A percentile compares a stretch with the other conserved stretches of the same genome.
These are phyloP conservation scores for Phytopythium chamaehyphon DNA, from an alignment of 352 stramenopile genomes.

Conservation along the genomic window DNA sequence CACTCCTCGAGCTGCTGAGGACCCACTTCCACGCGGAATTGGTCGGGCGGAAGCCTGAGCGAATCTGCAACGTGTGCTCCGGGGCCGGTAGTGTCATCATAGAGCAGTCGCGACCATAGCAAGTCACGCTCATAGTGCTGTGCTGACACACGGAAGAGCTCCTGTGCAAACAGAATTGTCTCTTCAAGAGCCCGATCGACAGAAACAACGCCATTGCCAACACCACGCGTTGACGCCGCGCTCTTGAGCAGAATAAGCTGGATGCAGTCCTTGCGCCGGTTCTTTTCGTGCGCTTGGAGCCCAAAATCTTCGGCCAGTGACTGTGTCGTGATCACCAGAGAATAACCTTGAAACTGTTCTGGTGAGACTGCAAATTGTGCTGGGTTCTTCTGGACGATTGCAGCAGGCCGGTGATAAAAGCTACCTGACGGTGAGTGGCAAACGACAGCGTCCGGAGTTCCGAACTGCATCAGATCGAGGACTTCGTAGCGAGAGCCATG, in stretches of 20 bases:
- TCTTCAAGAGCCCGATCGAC: conserved; percentile 69
- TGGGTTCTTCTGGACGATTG: conserved; percentile 17
- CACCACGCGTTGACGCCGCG: conserved; percentile 21
- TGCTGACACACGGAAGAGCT: conserved; percentile 73
- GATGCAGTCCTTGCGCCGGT: conserved; percentile 57
- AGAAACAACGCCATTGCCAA: conserved; percentile 46
- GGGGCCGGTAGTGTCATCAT: conserved; percentile 51
- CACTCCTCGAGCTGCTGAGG: conserved; percentile 84
- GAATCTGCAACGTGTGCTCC: conserved; percentile 47
- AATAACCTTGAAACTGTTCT: conserved; percentile 45
- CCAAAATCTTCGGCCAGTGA: conserved; percentile 31
- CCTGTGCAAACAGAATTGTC: conserved; percentile 68
- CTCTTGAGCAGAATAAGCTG: conserved; percentile 69
- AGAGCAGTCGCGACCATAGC: conserved; percentile 80
- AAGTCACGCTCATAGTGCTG: conserved; percentile 85
- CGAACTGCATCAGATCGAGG: conserved; percentile 79
- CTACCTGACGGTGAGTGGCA: conserved; percentile 70
- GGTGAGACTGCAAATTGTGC: conserved; percentile 15
- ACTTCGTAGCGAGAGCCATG: conserved; percentile 80
- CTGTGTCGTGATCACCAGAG: conserved; percentile 75
- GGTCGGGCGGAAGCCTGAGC: conserved; percentile 42
- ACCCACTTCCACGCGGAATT: conserved; percentile 72
- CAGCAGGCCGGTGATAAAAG: conserved; percentile 66
- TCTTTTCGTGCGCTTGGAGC: conserved; percentile 31
- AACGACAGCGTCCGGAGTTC: conserved; percentile 77